phyloP scores from a whole-genome alignment of 2,329 filamentous ascomycete species.

The Colletotrichum aenigma region DNA sequence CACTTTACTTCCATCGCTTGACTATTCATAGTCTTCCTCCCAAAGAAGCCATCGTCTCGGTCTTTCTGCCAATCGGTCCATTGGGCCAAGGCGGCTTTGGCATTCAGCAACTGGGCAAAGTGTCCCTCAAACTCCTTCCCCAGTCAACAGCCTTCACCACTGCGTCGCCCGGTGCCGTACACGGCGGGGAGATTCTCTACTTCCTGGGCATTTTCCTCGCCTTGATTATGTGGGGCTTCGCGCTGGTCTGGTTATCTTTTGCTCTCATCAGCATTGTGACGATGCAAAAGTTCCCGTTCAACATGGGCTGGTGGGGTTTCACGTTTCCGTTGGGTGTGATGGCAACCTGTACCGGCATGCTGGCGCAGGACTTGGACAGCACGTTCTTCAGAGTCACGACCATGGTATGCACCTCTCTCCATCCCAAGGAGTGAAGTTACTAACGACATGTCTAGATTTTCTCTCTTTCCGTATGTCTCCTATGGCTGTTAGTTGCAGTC shows the following conservation, averaged over 20 bases:
- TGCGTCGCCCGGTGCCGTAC: constrained; percentile 37
- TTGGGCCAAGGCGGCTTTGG: constrained; percentile 70
- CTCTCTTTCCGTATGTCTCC: constrained; percentile 41
- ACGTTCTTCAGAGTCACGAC: constrained; percentile 46
- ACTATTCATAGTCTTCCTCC: constrained; percentile 70
- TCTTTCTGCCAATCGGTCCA: constrained; percentile 70
- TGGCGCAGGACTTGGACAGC: constrained; percentile 46
- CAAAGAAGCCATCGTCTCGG: constrained; percentile 69
- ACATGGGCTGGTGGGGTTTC: constrained; percentile 54
- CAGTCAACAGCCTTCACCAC: constrained; percentile 48
- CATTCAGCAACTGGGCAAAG: constrained; percentile 55
- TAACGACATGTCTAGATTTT: constrained; percentile 34
- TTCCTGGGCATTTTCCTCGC: constrained; percentile 55
- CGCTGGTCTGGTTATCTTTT: constrained; percentile 46
- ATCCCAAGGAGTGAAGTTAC: background rate
- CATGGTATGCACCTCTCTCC: constrained; percentile 29
- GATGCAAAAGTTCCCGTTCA: constrained; percentile 46
- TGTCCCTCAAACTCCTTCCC: constrained; percentile 46
- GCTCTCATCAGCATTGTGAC: constrained; percentile 43
- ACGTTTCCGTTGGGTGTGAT: constrained; percentile 52
- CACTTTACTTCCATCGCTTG: constrained; percentile 73
- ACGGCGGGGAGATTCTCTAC: constrained; percentile 59
- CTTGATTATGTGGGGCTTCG: constrained; percentile 50
- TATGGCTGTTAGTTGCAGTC: constrained; percentile 46
- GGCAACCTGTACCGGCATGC: constrained; percentile 41